Conservation (phyloP, 1,284 basidiomycete species). For the Moesziomyces parantarcticus region DNA sequence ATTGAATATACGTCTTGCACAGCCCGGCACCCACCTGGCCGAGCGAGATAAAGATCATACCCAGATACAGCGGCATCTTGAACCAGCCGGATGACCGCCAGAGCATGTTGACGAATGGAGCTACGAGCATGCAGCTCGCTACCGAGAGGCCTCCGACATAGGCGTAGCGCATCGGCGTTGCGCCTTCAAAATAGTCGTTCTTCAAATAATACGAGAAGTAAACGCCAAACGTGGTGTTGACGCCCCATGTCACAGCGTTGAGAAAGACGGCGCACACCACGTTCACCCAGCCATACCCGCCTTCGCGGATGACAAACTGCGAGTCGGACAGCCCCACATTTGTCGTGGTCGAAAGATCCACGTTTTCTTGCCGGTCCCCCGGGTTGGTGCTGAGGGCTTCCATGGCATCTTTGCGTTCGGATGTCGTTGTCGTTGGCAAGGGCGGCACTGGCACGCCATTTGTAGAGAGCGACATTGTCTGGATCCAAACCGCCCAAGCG, state of each 20-base stretch:
- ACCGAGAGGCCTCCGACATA: slow-evolving; percentile 70
- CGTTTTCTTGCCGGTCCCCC: background rate
- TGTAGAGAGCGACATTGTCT: slow-evolving; percentile 5
- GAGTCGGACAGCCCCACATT: slow-evolving; percentile 35
- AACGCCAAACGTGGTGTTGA: slow-evolving; percentile 70
- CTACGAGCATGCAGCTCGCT: slow-evolving; percentile 64
- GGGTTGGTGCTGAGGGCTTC: background rate
- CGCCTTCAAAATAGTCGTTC: slow-evolving; percentile 68
- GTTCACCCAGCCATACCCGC: slow-evolving; percentile 70
- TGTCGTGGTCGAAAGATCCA: slow-evolving; percentile 33
- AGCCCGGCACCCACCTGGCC: slow-evolving; percentile 48
- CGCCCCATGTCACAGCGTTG: slow-evolving; percentile 67
- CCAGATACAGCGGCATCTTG: slow-evolving; percentile 66
- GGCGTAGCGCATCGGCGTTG: slow-evolving; percentile 68
- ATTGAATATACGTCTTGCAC: slow-evolving; percentile 46
- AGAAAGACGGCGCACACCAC: slow-evolving; percentile 64
- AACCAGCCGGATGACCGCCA: slow-evolving; percentile 62
- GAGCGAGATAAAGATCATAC: slow-evolving; percentile 49
- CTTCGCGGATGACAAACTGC: slow-evolving; percentile 65
- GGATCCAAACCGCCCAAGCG: background rate
- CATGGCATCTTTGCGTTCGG: background rate
- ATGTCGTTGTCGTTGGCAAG: background rate
- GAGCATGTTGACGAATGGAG: slow-evolving; percentile 68
- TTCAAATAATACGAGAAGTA: slow-evolving; percentile 69
- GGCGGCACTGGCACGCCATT: background rate